Conservation (phyloP, 768 basidiomycete species). For the Pluteus cervinus region DNA sequence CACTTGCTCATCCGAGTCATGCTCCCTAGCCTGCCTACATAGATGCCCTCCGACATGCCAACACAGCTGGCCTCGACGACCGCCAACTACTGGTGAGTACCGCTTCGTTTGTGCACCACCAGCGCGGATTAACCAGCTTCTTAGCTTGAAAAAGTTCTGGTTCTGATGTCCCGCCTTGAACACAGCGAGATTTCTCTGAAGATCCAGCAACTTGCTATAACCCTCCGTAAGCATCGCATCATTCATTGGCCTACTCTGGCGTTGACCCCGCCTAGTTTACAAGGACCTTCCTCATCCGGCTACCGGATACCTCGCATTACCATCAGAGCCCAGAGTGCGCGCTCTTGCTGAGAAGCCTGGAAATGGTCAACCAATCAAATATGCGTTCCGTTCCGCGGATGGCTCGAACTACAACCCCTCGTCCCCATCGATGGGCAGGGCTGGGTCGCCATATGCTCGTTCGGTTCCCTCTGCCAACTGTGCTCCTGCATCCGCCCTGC, state of each 20-base stretch:
- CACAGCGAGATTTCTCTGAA: slow-evolving; percentile 22
- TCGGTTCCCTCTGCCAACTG: slow-evolving; percentile 47
- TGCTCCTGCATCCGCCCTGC: slow-evolving; percentile 40
- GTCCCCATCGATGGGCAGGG: slow-evolving; percentile 50
- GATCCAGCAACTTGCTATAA: slow-evolving; percentile 47
- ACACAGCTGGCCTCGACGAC: slow-evolving; percentile 45
- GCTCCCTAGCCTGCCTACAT: slow-evolving; percentile 36
- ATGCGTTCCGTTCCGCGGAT: slow-evolving; percentile 53
- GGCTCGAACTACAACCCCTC: slow-evolving; percentile 56
- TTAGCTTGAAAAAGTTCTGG: slow-evolving; percentile 62
- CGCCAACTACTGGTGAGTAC: slow-evolving; percentile 50
- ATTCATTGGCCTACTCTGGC: slow-evolving; percentile 12
- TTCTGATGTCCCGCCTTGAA: slow-evolving; percentile 50
- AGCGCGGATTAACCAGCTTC: slow-evolving; percentile 5
- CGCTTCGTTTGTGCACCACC: background rate
- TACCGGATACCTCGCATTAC: slow-evolving; percentile 35
- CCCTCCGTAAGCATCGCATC: slow-evolving; percentile 39
- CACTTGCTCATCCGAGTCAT: background rate
- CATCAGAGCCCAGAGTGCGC: background rate
- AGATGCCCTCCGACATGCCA: slow-evolving; percentile 40
- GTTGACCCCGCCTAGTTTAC: slow-evolving; percentile 43
- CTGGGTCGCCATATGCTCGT: slow-evolving; percentile 62
- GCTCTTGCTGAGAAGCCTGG: background rate
- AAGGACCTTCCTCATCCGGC: slow-evolving; percentile 79
- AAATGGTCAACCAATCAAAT: slow-evolving; percentile 19